Base-by-base conservation (phyloP, 192 early-diverging fungal genomes). In the Cetraspora pellucida region DNA sequence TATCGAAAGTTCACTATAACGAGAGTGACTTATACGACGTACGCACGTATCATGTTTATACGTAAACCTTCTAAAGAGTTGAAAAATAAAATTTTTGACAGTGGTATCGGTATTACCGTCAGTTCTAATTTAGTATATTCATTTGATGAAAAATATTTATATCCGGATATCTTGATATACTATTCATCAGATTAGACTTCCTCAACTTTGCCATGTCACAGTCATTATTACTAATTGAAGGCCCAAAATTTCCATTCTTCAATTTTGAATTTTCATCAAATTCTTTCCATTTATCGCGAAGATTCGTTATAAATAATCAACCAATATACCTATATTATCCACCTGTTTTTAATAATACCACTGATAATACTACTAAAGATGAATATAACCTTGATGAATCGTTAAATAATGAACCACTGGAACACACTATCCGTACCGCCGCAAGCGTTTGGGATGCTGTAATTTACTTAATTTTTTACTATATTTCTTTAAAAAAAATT, bases 381-480 rank as follows among this genome's bases (percentile, higher is more conserved):
- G 25, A 45, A 45, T 14, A 44, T 43, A 23, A 44, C 28, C 37
- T 37, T 7, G 37, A 37, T 7, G 7, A 37, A 37, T 37, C 37
- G 37, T 37, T 37, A 37, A 37, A 37, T 37, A 37, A 37, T 37
- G 37, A 37, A 37, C 37, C 37, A 7, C 7, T 37, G 37, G 74
- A 75, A 49, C 74, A 75, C 30, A 64, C 74, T n/a, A 49, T 75
- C 11, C n/a, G 31, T n/a, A 75, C 74, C 28, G 19, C 74, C 27
- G 10, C 46, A 17, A 75, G 46, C 19, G 43, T 75, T 43, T 75
- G 74, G 74, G 74, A 75, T 75, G 43, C 58, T 28, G 74, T 75
- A 75, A 27, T 19, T 9, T 54, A 31, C 19, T 74, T 43, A 45
- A 14, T 43, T 75, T 25, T 43, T n/a, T 43, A 31, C 17, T 0